A percentile compares a stretch with the other conserved stretches of the same genome.
Evolutionary conservation across 352 stramenopile genomes (phyloP).

Genomic region (Phytophthora multivora): DNA sequence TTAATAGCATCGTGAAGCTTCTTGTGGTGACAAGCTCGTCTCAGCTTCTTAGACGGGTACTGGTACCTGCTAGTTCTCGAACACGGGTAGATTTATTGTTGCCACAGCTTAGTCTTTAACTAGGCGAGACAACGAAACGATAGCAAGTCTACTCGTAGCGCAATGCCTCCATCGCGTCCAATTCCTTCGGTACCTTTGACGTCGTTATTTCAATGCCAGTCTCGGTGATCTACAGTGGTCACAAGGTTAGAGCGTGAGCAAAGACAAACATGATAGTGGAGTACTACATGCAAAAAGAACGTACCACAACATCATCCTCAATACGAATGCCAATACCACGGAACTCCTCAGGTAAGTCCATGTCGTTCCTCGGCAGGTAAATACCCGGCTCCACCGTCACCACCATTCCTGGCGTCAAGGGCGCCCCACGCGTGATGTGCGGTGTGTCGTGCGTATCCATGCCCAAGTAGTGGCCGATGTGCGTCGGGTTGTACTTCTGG

Average conservation of each 20-base stretch:
- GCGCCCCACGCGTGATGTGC: slow-evolving; percentile 59
- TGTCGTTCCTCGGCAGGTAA: slow-evolving; percentile 81
- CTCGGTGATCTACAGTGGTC: slow-evolving; percentile 61
- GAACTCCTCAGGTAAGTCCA: slow-evolving; percentile 69
- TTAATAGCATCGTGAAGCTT: slow-evolving; percentile 71
- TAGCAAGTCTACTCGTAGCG: slow-evolving; percentile 49
- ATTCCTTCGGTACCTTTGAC: slow-evolving; percentile 67
- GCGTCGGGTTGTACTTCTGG: slow-evolving; percentile 87
- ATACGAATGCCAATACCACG: slow-evolving; percentile 86
- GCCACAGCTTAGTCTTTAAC: slow-evolving; percentile 3
- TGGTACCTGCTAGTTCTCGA: not conserved
- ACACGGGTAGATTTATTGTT: slow-evolving; percentile 11
- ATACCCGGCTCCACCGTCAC: slow-evolving; percentile 85
- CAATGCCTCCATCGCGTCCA: slow-evolving; percentile 69
- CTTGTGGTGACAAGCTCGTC: slow-evolving; percentile 75
- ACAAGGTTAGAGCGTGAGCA: not conserved
- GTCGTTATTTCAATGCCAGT: slow-evolving; percentile 80
- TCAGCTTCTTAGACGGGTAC: slow-evolving; percentile 32
- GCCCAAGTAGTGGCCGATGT: slow-evolving; percentile 84
- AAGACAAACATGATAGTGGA: not conserved
- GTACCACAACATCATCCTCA: slow-evolving; percentile 85
- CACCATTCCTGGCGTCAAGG: slow-evolving; percentile 77
- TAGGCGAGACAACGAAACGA: too few relatives aligned
- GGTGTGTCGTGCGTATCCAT: slow-evolving; percentile 88
- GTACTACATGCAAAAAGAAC: slow-evolving; percentile 11